Conservation (phyloP, 2,329 filamentous ascomycete species). For the Fusarium nygamai region DNA sequence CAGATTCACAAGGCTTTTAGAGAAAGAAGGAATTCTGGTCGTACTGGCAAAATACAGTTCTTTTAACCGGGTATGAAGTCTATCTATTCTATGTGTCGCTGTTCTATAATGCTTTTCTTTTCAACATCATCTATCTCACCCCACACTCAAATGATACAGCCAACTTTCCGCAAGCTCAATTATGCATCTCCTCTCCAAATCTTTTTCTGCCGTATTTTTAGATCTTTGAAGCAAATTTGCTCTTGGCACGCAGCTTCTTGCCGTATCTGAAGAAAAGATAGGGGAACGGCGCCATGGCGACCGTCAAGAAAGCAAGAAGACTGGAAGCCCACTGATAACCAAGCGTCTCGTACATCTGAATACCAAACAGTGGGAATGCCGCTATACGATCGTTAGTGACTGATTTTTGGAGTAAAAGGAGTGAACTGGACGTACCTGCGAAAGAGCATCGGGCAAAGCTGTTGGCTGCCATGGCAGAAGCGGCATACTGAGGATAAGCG, state of each 20-base stretch:
- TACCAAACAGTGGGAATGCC: conserved; percentile 21
- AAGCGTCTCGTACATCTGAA: conserved; percentile 35
- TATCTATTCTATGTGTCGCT: background rate
- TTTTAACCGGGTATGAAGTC: background rate
- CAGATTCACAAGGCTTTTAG: background rate
- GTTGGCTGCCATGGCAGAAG: conserved; percentile 37
- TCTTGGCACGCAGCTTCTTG: conserved; percentile 24
- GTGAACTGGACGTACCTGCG: background rate
- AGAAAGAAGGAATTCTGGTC: fast-evolving
- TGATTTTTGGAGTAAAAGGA: fast-evolving
- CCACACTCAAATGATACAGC: too few species aligned
- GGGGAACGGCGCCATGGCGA: conserved; percentile 32
- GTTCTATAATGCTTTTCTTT: background rate
- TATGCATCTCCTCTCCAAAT: background rate
- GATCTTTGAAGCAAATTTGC: conserved; percentile 19
- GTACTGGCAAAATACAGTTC: background rate
- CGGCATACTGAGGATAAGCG: conserved; percentile 31
- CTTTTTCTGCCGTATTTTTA: background rate
- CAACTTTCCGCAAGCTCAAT: background rate
- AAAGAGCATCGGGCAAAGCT: conserved; percentile 32
- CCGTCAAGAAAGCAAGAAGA: conserved; percentile 30
- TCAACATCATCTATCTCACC: fast-evolving
- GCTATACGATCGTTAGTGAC: background rate
- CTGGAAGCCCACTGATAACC: conserved; percentile 34
- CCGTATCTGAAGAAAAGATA: conserved; percentile 37